A percentile compares a stretch with the other conserved stretches of the same genome.
Conservation (phyloP, 1,284 basidiomycete genomes). For the Malassezia equina region DNA sequence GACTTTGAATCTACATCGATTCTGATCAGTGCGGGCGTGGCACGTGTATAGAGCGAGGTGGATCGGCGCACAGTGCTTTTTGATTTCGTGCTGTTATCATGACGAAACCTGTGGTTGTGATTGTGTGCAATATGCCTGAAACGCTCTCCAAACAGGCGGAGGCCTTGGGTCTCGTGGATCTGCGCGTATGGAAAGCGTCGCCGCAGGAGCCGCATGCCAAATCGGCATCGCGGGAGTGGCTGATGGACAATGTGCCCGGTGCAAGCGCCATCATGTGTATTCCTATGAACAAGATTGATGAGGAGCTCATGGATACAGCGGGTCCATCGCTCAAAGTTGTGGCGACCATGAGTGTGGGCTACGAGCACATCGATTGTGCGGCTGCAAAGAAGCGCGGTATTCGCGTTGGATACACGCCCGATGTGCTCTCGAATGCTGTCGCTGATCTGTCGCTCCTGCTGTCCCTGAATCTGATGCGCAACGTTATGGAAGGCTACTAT, state of each 20-base stretch:
- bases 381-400: constrained; percentile 61
- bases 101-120: constrained; percentile 9
- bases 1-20: neutral
- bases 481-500: constrained; percentile 57
- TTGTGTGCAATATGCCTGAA: neutral
- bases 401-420: constrained; percentile 78
- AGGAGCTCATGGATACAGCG: constrained; percentile 28
- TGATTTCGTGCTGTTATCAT: too few species aligned
- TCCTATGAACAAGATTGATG: constrained; percentile 64
- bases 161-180: neutral
- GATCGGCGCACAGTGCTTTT: too few species aligned
- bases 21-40: neutral
- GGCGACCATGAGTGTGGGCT: constrained; percentile 62
- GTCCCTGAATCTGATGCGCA: constrained; percentile 76
- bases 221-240: constrained; percentile 62
- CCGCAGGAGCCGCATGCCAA: constrained; percentile 28
- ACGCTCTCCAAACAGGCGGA: neutral
- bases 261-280: constrained; percentile 61
- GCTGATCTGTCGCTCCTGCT: constrained; percentile 81
- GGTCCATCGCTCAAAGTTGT: constrained; percentile 60
- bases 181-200: neutral
- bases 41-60: neutral
- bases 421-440: constrained; percentile 79
- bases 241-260: constrained; percentile 63
- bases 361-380: constrained; percentile 67